These are phyloP conservation scores for Schrenkiella parvula DNA, from an alignment of 345 rosid species.

Conservation along the genomic window DNA sequence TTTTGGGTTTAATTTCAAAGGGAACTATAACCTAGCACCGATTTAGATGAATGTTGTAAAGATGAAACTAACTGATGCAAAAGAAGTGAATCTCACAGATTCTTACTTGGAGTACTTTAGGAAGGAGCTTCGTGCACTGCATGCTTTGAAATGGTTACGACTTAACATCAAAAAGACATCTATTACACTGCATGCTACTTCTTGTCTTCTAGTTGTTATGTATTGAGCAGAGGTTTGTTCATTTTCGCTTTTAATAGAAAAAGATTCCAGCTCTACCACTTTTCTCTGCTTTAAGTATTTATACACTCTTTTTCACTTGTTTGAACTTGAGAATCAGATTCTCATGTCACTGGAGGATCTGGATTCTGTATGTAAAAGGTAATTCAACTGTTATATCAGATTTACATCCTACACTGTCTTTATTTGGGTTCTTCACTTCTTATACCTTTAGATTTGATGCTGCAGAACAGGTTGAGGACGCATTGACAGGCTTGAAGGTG, in stretches of 20 bases:
- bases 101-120: constrained; percentile 49
- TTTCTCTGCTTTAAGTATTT: constrained; percentile 9
- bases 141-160: constrained; percentile 9
- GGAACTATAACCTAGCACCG: no score
- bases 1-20: no score
- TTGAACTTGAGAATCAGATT: constrained; percentile 64
- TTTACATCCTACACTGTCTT: constrained; percentile 5
- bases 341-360: constrained; percentile 64
- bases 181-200: neutral
- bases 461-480: constrained; percentile 66
- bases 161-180: neutral
- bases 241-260: neutral
- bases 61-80: constrained; percentile 4
- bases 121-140: constrained; percentile 57
- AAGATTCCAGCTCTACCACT: neutral
- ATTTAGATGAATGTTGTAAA: no score
- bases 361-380: constrained; percentile 53
- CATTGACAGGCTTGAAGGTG: constrained; percentile 65
- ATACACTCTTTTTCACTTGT: constrained; percentile 8
- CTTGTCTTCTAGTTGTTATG: neutral
- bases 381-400: constrained; percentile 13
- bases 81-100: constrained; percentile 38
- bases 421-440: constrained; percentile 8
- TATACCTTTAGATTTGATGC: constrained; percentile 54
- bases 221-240: neutral